Base-by-base conservation (phyloP, 352 stramenopile species). In the Globisporangium iwayamae region DNA sequence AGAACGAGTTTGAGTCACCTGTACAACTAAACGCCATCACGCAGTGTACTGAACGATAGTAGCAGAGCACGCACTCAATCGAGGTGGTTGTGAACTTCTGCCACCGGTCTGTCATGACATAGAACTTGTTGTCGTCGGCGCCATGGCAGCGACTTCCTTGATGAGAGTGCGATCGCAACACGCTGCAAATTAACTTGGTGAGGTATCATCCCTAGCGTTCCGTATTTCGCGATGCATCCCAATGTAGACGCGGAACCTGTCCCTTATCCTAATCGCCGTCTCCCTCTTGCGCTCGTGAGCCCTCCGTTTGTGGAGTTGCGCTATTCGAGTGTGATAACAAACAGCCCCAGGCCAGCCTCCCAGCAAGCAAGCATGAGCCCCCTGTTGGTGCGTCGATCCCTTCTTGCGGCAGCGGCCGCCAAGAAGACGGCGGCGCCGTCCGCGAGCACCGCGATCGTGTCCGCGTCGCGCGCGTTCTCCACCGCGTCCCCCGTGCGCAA, bases 91-190 rank as follows among this genome's bases (percentile, higher is more conserved):
- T 99, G 67, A 98, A 99, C 41, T 83, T 98, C 81, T 99, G 96
- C 97, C 97, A 99, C 67, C 95, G 87, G 69, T 99, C 92, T 14
- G 94, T 98, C 64, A 98, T 97, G 38, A 98, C 96, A 66, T 97
- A 98, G 70, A 98, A 98, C 54, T 87, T 86, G 59, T 76, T 73
- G 58, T 98, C 90, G 13, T 86, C 70, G 2, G 70, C 67, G 30
- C 94, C 25, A 28, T 28, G 25, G 1, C 25, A 28, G 25, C 25
- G 1, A 28, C 25, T 28, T 28, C 25, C 25, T 28, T 28, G 25
- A 28, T 28, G 25, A 28, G 25, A 28, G 25, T 28, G 25, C 25
- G 25, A 28, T 28, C 25, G 25, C 25, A 28, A 28, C 25, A 28
- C 25, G 25, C 25, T 28, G 25, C 25, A 28, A 28, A 28, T 28